Conservation (phyloP, 1,284 basidiomycete species). For the Puccinia horiana region DNA sequence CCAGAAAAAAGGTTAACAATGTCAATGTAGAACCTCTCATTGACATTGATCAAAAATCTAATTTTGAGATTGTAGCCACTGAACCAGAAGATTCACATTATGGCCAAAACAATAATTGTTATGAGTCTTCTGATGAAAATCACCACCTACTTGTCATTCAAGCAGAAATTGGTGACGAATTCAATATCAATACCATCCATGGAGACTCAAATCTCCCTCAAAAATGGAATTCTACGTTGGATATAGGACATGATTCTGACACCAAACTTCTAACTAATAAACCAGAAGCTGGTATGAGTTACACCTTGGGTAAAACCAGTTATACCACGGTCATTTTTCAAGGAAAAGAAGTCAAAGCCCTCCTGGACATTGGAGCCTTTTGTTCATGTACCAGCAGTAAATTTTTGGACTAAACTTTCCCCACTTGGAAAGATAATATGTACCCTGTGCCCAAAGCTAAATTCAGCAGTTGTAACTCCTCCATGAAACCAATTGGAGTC, state of each 20-base stretch:
- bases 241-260: too few species aligned
- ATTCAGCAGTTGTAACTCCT: not conserved
- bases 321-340: not conserved
- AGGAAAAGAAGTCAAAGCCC: not conserved
- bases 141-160: not conserved
- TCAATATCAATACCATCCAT: not conserved
- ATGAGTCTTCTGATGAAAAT: too few species aligned
- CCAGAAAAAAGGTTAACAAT: not conserved
- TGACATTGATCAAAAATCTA: too few species aligned
- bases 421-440: not conserved
- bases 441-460: not conserved
- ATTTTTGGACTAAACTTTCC: too few species aligned
- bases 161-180: not conserved
- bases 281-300: not conserved
- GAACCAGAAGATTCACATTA: not conserved
- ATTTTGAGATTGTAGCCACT: too few species aligned
- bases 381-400: not conserved
- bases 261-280: not conserved
- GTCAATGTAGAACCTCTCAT: not conserved
- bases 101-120: not conserved
- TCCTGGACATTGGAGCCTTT: conserved; percentile 1
- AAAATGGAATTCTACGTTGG: not conserved
- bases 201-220: not conserved
- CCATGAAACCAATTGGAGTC: not conserved
- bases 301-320: not conserved